Evolutionary conservation across 1,284 basidiomycete genomes (phyloP), one percentile per base, ranked within the genome.

Genomic region (Ganoderma sinense): DNA sequence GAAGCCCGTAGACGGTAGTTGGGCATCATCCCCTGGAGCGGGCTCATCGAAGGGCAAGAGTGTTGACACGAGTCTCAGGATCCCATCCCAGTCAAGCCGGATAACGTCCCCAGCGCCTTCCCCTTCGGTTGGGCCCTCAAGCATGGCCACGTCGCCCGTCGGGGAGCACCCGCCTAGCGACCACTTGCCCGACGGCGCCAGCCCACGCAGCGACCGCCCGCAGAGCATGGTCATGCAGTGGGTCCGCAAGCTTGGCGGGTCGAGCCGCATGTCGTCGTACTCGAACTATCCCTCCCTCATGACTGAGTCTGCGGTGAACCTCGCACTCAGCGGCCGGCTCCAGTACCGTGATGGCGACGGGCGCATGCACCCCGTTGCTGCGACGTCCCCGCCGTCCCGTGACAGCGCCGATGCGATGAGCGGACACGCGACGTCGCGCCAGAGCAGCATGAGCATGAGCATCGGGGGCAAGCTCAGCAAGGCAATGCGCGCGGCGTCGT

Each of bases 401-500:
- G 76, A 80, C 64, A 82, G 82, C 63, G 80, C 78, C 51, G 80
- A 84, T 71, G 78, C 79, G 33, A 70, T 82, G 45, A 78, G 78
- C 64, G 76, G 77, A 48, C 68, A 73, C 67, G 64, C 74, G 59
- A 68, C 75, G 68, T 69, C 69, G 8, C 74, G 74, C 62, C 74
- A 74, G 67, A 82, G 80, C 73, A 78, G 77, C 65, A 71, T 76
- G 69, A 77, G 77, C 61, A 71, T 76, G 67, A 70, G 75, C 59
- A 62, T 64, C 31, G 48, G 67, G 70, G 78, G 77, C n/a, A 69
- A 71, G 63, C 74, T 84, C 64, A 81, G 80, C 1, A 78, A 82
- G 31, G 86, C 85, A 31, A 82, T 87, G 73, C 84, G 90, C 16
- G 90, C 90, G 11, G 89, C 89, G 60, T 91, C 89, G 75, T 91